phyloP scores from a whole-genome alignment of 2,329 filamentous ascomycete species.

The Monosporascus sp. region DNA sequence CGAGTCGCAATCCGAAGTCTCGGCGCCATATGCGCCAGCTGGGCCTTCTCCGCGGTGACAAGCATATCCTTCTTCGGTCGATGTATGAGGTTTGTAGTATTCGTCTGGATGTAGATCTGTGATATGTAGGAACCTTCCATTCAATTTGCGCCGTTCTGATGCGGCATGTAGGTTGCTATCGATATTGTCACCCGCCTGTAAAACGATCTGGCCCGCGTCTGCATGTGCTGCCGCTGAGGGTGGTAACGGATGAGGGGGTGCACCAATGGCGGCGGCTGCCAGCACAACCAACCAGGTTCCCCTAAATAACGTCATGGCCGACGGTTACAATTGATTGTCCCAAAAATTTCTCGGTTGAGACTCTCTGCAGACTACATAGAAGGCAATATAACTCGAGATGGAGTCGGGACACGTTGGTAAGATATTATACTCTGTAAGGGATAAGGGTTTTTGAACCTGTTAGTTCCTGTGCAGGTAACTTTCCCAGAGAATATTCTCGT shows the following conservation, averaged over 20 bases:
- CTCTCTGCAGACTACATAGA: not conserved
- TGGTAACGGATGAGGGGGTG: slow-evolving; percentile 9
- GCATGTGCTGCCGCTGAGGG: not conserved
- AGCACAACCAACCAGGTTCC: slow-evolving; percentile 17
- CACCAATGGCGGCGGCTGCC: slow-evolving; percentile 20
- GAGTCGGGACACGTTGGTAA: too few relatives aligned
- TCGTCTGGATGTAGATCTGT: slow-evolving; percentile 91
- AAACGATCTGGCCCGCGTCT: slow-evolving; percentile 16
- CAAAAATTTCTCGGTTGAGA: too few relatives aligned
- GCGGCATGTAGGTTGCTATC: slow-evolving; percentile 11
- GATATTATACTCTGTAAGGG: too few relatives aligned
- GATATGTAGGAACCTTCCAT: slow-evolving; percentile 80
- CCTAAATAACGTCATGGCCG: slow-evolving; percentile 16
- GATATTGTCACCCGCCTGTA: slow-evolving; percentile 17
- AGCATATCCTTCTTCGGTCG: slow-evolving; percentile 60
- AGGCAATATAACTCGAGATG: too few relatives aligned
- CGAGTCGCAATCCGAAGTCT: slow-evolving; percentile 84
- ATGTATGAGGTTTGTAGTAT: slow-evolving; percentile 76
- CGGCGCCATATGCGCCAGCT: slow-evolving; percentile 78
- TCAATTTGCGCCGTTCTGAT: slow-evolving; percentile 42
- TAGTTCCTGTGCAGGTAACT: too few relatives aligned
- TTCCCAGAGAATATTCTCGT: too few relatives aligned
- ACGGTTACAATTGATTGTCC: not conserved
- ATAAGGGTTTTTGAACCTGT: too few relatives aligned
- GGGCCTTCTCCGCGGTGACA: slow-evolving; percentile 77